Conservation (phyloP, 1,284 basidiomycete species). For the Veloboletus limbatus region DNA sequence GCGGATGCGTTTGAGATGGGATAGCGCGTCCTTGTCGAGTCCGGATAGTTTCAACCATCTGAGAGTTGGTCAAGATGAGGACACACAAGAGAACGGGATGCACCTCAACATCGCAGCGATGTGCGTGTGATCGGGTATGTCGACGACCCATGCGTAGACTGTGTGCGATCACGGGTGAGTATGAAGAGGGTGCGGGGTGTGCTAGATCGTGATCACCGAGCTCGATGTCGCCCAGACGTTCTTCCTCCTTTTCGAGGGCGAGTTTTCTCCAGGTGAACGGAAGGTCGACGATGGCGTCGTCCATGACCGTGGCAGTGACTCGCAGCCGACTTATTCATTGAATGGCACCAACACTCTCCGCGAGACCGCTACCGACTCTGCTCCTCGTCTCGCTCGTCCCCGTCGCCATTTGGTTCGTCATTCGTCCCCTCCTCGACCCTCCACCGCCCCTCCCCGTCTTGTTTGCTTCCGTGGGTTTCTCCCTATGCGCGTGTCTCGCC, state of each 20-base stretch:
- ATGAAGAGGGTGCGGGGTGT: not conserved
- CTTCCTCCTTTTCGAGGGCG: conserved; percentile 52
- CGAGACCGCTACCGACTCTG: conserved; percentile 52
- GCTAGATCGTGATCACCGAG: conserved; percentile 40
- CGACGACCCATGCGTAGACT: conserved; percentile 79
- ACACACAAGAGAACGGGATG: conserved; percentile 5
- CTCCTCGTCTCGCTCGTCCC: conserved; percentile 58
- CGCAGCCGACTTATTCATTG: no score
- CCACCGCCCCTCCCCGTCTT: conserved; percentile 65
- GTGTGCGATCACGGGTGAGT: conserved; percentile 14
- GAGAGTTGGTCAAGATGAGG: conserved; percentile 4
- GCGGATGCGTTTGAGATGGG: conserved; percentile 80
- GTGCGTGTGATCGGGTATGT: conserved; percentile 66
- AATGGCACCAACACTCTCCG: conserved; percentile 31
- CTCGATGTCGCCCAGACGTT: conserved; percentile 54
- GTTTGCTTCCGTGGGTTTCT: conserved; percentile 75
- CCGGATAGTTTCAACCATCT: conserved; percentile 66
- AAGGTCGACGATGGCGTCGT: conserved; percentile 53
- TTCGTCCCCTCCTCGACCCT: conserved; percentile 66
- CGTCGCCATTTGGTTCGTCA: conserved; percentile 66
- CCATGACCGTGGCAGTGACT: no score
- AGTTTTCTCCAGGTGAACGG: conserved; percentile 63
- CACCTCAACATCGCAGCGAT: conserved; percentile 68
- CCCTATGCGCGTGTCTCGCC: conserved; percentile 73
- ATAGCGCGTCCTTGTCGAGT: conserved; percentile 58